These are phyloP conservation scores for Litchi chinensis DNA, from an alignment of 345 rosid genomes.

Conservation along the genomic window DNA sequence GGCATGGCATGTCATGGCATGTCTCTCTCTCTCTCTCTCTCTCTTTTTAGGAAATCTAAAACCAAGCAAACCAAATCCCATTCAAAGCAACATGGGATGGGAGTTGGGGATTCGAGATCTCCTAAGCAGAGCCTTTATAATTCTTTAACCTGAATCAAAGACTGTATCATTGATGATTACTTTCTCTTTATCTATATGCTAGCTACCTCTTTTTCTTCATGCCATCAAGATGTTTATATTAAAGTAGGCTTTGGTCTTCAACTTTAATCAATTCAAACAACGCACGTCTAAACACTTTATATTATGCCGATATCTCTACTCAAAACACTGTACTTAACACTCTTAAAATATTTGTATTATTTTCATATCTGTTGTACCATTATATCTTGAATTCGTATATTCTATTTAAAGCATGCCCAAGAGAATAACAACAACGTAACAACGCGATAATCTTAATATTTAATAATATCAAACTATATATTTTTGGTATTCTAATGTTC, in stretches of 20 bases:
- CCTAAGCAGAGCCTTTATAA: slow-evolving; percentile 24
- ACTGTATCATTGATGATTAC: slow-evolving; percentile 33
- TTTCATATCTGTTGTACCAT: background rate
- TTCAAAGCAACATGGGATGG: slow-evolving; percentile 42
- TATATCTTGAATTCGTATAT: too few relatives aligned
- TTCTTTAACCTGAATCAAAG: slow-evolving; percentile 37
- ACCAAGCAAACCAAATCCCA: slow-evolving; percentile 35
- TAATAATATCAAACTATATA: too few relatives aligned
- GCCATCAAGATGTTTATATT: slow-evolving; percentile 15
- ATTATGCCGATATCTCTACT: slow-evolving; percentile 20
- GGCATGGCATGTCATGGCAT: slow-evolving; percentile 31
- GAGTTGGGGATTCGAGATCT: slow-evolving; percentile 42
- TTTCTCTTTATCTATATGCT: slow-evolving; percentile 5
- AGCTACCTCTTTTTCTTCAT: background rate
- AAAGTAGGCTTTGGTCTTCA: slow-evolving; percentile 23
- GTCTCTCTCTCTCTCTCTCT: background rate
- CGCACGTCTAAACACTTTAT: slow-evolving; percentile 37
- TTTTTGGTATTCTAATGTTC: too few relatives aligned
- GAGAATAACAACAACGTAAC: too few relatives aligned
- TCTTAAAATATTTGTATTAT: background rate
- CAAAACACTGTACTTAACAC: background rate
- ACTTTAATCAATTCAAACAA: slow-evolving; percentile 38
- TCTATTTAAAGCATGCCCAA: too few relatives aligned
- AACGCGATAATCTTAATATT: too few relatives aligned
- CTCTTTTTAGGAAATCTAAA: slow-evolving; percentile 29